phyloP scores from a whole-genome alignment of 2,329 filamentous ascomycete genomes.

The Hypoxylon sp. region DNA sequence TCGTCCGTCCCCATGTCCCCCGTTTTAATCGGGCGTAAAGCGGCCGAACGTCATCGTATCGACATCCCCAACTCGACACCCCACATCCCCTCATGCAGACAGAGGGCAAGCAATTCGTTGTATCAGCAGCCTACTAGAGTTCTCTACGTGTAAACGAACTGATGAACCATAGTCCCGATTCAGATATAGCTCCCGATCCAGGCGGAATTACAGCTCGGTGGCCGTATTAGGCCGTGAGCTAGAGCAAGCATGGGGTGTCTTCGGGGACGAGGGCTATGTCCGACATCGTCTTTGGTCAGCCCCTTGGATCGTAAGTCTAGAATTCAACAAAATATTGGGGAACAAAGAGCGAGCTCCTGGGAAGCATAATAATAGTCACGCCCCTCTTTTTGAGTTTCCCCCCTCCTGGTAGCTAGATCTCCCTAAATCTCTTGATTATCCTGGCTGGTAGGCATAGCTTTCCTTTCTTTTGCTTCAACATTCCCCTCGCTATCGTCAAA shows the following conservation, averaged over 20 bases:
- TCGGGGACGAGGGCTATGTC: conserved; percentile 25
- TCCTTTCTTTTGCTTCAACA: conserved; percentile 5
- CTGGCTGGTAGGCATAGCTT: conserved; percentile 1
- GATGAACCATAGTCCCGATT: conserved; percentile 28
- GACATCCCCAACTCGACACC: conserved; percentile 35
- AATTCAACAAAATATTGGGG: conserved; percentile 34
- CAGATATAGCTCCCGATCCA: conserved; percentile 36
- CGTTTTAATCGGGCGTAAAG: conserved; percentile 45
- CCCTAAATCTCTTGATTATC: conserved; percentile 32
- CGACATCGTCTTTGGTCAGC: conserved; percentile 44
- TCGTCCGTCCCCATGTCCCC: conserved; percentile 33
- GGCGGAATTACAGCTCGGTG: conserved; percentile 29
- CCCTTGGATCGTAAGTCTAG: conserved; percentile 30
- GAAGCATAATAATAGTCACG: conserved; percentile 40
- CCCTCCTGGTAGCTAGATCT: conserved; percentile 36
- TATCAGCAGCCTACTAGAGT: conserved; percentile 27
- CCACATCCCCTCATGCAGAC: conserved; percentile 43
- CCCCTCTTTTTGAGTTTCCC: conserved; percentile 47
- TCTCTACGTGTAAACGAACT: conserved; percentile 32
- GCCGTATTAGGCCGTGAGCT: conserved; percentile 36
- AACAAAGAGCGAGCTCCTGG: conserved; percentile 24
- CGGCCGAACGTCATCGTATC: conserved; percentile 44
- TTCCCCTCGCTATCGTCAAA: conserved; percentile 29
- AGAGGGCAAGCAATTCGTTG: conserved; percentile 9
- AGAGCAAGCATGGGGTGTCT: conserved; percentile 18